Evolutionary conservation across 2,329 filamentous ascomycete species (phyloP).

Genomic region (Venturia asperata): DNA sequence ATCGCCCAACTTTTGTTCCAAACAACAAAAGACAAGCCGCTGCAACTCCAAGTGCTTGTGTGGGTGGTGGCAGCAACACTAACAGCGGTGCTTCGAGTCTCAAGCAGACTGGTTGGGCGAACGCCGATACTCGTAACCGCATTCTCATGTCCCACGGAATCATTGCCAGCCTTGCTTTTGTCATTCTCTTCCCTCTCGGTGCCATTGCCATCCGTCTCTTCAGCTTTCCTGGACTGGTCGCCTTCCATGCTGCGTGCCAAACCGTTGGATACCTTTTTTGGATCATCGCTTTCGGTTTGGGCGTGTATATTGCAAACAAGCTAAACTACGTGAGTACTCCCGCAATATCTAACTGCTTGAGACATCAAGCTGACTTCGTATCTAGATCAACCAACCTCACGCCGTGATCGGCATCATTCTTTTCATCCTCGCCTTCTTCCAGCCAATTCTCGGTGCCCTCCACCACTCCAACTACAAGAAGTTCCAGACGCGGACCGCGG

Average conservation of each 20-base stretch:
- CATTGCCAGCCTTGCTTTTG: conserved; percentile 39
- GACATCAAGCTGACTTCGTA: background rate
- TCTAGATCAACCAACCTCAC: conserved; percentile 38
- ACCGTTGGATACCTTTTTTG: conserved; percentile 42
- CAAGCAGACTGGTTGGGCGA: conserved; percentile 1
- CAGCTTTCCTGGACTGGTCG: conserved; percentile 37
- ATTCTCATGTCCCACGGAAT: conserved; percentile 40
- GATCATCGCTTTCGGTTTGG: conserved; percentile 45
- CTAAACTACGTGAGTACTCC: conserved; percentile 23
- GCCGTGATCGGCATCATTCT: conserved; percentile 49
- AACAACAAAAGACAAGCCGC: conserved; percentile 13
- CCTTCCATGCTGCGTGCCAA: conserved; percentile 43
- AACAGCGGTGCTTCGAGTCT: conserved; percentile 20
- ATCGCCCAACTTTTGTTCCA: conserved; percentile 14
- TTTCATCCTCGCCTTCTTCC: conserved; percentile 46
- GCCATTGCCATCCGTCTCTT: conserved; percentile 38
- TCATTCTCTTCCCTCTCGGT: conserved; percentile 40
- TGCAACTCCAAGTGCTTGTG: conserved; percentile 8
- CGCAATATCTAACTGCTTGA: background rate
- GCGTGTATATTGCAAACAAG: conserved; percentile 42
- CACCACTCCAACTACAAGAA: conserved; percentile 48
- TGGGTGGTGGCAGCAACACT: conserved; percentile 18
- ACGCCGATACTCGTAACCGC: conserved; percentile 21
- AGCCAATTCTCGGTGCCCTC: conserved; percentile 45
- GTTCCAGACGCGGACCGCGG: conserved; percentile 38